Base-by-base conservation (phyloP, 1,284 basidiomycete genomes). In the Ceratobasidium papillatum region DNA sequence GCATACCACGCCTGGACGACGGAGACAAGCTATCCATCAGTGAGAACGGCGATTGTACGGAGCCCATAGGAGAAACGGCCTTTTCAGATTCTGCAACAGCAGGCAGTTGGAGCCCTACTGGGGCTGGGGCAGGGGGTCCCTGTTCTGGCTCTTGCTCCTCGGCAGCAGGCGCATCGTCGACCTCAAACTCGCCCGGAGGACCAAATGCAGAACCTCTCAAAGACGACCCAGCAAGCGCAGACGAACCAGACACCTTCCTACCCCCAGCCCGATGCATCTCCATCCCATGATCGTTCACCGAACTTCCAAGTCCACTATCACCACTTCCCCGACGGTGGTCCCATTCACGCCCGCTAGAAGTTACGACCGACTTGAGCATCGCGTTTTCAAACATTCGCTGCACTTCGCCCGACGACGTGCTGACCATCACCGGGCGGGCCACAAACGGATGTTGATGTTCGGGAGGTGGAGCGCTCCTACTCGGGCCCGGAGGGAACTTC, bases 311-410 rank as follows among this genome's bases (percentile, higher is more conserved):
- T 25, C 66, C 66, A 22, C 54, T 58, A 47, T 71, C 66, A 2
- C 66, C 66, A 43, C 66, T 71, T 25, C 66, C 66, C 22, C 66
- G 66, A 41, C 66, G 66, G n/a, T 36, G 54, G 27, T 58, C 38
- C 34, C 30, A 68, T 36, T 52, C 65, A 12, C 45, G 41, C 43
- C 38, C 36, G 27, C 47, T 43, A 34, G 63, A 32, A 25, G 17
- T 65, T 1, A 54, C 65, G 4, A 41, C 66, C 22, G 54, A 59
- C 25, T 47, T 71, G 54, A 71, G 66, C 66, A 71, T 71, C 12
- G 66, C 66, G 54, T n/a, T 58, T 22, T 71, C 66, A 59, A 71
- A 71, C 66, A 71, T 71, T 1, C 54, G 54, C 54, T 71, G 66
- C 19, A 71, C 54, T 25, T 58, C 66, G 54, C 66, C 66, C 7